Percentiles rank a stretch among this genome's conserved stretches.
Conservation (phyloP, 352 stramenopile species). For the Phytophthora multivora region DNA sequence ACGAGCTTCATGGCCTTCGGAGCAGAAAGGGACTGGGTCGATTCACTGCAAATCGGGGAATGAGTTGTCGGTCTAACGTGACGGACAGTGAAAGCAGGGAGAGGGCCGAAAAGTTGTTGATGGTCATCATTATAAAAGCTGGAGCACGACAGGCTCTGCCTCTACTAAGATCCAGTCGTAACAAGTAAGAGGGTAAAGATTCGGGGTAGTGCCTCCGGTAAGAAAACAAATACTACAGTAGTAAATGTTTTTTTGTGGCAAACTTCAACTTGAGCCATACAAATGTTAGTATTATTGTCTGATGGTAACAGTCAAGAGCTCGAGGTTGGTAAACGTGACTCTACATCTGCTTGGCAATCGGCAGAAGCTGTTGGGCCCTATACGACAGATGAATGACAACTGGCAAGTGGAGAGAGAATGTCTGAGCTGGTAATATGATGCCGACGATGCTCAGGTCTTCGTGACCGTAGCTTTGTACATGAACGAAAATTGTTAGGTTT, state of each 20-base stretch:
- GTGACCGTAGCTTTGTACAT: slow-evolving; percentile 11
- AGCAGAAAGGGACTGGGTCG: slow-evolving; percentile 4
- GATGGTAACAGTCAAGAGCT: slow-evolving; percentile 5
- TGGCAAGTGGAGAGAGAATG: too few relatives aligned
- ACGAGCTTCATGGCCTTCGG: slow-evolving; percentile 28
- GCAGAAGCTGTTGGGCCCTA: slow-evolving; percentile 7
- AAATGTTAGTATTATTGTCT: slow-evolving; percentile 8
- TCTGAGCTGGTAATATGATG: too few relatives aligned
- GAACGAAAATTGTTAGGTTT: too few relatives aligned
- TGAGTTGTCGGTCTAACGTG: background rate
- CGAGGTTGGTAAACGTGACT: slow-evolving; percentile 5
- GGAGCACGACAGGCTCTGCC: slow-evolving; percentile 9
- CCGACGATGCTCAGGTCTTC: background rate
- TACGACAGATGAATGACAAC: background rate
- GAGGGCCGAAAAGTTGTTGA: slow-evolving; percentile 15
- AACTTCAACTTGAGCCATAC: slow-evolving; percentile 19
- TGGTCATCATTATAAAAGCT: slow-evolving; percentile 20
- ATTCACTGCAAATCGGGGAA: slow-evolving; percentile 27
- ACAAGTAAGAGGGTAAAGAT: too few relatives aligned
- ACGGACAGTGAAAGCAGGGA: slow-evolving; percentile 14
- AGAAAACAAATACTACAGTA: too few relatives aligned
- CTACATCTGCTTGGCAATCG: slow-evolving; percentile 10
- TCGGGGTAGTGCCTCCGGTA: slow-evolving; percentile 11
- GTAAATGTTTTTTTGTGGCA: background rate
- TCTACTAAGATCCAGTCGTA: slow-evolving; percentile 22